Conservation (phyloP, 2,329 filamentous ascomycete species). For the Colletotrichum filicis region DNA sequence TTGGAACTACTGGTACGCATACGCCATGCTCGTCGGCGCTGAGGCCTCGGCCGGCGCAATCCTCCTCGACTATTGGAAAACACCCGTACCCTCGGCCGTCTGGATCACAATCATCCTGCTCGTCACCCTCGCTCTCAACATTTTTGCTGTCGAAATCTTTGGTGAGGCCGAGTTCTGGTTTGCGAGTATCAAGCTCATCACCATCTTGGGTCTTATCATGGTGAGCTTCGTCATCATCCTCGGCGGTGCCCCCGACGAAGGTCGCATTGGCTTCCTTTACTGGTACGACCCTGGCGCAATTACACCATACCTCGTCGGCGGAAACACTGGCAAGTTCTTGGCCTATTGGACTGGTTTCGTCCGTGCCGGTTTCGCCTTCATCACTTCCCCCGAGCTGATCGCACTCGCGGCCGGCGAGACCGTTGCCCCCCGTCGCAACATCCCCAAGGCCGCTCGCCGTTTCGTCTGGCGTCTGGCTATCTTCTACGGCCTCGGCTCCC, state of each 20-base stretch:
- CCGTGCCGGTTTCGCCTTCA: constrained; percentile 70
- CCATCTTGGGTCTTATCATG: constrained; percentile 67
- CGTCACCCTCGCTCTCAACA: constrained; percentile 65
- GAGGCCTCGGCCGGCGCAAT: constrained; percentile 69
- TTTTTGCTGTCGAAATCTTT: constrained; percentile 66
- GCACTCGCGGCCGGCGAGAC: constrained; percentile 74
- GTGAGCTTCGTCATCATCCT: constrained; percentile 66
- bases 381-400: constrained; percentile 71
- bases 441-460: constrained; percentile 72
- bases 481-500: constrained; percentile 72
- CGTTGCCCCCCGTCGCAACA: constrained; percentile 71
- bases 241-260: constrained; percentile 62
- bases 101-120: constrained; percentile 70
- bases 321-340: constrained; percentile 64
- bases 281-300: constrained; percentile 56
- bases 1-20: constrained; percentile 73
- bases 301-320: constrained; percentile 57
- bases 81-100: constrained; percentile 61
- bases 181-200: constrained; percentile 68
- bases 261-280: constrained; percentile 54
- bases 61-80: constrained; percentile 70
- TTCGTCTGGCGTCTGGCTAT: constrained; percentile 71
- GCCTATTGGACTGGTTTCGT: constrained; percentile 68
- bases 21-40: constrained; percentile 66
- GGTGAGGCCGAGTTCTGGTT: constrained; percentile 73